phyloP scores from a whole-genome alignment of 2,329 filamentous ascomycete genomes.

The Xylaria sp. region DNA sequence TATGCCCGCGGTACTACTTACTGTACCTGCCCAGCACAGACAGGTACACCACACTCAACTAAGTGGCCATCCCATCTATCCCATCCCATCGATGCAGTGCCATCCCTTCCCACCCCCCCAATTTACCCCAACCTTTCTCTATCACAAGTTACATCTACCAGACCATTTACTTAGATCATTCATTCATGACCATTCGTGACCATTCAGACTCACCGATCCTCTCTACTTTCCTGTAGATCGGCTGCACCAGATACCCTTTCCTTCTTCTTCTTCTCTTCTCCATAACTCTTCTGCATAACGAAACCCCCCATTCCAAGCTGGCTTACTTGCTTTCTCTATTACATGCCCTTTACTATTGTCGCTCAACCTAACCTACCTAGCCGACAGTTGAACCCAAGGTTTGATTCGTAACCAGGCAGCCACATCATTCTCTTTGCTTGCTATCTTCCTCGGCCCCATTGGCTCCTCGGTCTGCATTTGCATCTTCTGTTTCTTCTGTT shows the following conservation, averaged over 20 bases:
- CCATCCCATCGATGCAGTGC: too few relatives aligned
- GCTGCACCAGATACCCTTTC: not conserved
- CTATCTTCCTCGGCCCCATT: conserved; percentile 17
- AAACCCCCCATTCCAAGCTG: conserved; percentile 22
- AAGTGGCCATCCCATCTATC: too few relatives aligned
- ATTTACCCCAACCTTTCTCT: not conserved
- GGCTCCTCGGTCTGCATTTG: too few relatives aligned
- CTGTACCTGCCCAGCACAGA: not conserved
- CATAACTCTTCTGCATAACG: too few relatives aligned
- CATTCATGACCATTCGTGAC: not conserved
- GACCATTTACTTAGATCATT: not conserved
- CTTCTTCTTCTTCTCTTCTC: not conserved
- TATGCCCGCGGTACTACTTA: not conserved
- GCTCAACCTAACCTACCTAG: too few relatives aligned
- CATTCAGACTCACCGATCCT: too few relatives aligned
- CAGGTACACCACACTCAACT: too few relatives aligned
- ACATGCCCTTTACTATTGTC: too few relatives aligned
- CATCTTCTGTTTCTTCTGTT: not conserved
- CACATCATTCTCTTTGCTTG: conserved; percentile 13
- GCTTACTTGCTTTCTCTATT: too few relatives aligned
- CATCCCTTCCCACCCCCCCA: not conserved
- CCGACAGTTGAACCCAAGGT: too few relatives aligned
- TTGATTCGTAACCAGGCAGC: conserved; percentile 15
- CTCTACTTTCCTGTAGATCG: too few relatives aligned
- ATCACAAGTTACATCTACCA: not conserved